Conservation (phyloP, 1,284 basidiomycete genomes). For the Boletus semigastroideus region DNA sequence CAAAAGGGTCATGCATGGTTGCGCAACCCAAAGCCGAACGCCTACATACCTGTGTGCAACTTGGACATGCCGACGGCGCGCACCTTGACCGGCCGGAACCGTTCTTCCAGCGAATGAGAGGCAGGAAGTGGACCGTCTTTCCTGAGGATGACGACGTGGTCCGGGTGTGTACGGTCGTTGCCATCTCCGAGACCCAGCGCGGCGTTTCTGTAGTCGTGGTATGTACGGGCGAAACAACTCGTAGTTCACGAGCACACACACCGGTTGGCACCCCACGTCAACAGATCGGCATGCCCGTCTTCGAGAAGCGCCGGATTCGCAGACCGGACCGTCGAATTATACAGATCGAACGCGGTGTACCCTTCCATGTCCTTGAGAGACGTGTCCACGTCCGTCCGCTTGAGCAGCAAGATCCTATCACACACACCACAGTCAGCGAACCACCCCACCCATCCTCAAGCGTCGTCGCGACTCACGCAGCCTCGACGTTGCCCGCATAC, state of each 20-base stretch:
- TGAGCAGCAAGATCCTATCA: conserved; percentile 70
- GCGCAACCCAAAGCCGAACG: neutral
- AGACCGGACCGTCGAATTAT: conserved; percentile 84
- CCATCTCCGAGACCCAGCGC: conserved; percentile 82
- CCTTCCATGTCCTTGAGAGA: conserved; percentile 86
- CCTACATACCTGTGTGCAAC: conserved; percentile 71
- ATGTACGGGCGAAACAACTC: neutral
- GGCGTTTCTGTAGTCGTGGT: conserved; percentile 63
- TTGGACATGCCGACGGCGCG: conserved; percentile 77
- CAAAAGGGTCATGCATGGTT: neutral
- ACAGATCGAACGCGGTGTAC: conserved; percentile 91
- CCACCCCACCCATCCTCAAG: too few species aligned
- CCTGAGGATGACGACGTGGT: conserved; percentile 65
- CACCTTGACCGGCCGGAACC: conserved; percentile 63
- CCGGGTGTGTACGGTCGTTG: conserved; percentile 79
- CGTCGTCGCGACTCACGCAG: conserved; percentile 61
- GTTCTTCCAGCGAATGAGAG: conserved; percentile 36
- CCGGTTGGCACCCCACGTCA: conserved; percentile 92
- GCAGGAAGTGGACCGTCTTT: conserved; percentile 23
- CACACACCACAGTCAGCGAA: conserved; percentile 1
- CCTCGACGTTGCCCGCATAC: conserved; percentile 82
- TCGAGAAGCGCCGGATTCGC: conserved; percentile 56
- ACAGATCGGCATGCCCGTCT: conserved; percentile 58
- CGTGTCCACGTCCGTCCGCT: conserved; percentile 73
- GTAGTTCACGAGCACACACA: conserved; percentile 30